Conservation (phyloP, 441 rosid genomes). For the Pelargonium citronellum region DNA sequence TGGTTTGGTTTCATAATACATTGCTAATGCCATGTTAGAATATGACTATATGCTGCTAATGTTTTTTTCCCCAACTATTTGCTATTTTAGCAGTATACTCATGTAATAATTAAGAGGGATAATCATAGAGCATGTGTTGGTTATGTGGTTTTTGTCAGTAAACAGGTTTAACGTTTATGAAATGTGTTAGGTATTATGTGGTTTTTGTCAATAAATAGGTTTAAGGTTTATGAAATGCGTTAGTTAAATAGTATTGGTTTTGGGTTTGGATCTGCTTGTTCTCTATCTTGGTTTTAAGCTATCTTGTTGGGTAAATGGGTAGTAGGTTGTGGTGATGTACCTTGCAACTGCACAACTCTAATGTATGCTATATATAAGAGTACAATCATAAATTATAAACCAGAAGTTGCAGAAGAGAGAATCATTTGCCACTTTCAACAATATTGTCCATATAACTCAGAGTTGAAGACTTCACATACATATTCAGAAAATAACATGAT, state of each 20-base stretch:
- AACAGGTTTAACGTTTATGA: background rate
- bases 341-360: background rate
- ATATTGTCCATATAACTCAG: background rate
- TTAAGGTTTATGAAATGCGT: background rate
- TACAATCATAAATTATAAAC: background rate
- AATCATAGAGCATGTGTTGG: background rate
- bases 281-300: background rate
- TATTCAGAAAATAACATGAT: background rate
- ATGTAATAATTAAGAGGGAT: background rate
- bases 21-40: no score
- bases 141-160: background rate
- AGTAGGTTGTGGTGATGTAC: background rate
- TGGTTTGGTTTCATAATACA: no score
- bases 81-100: background rate
- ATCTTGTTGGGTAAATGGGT: background rate
- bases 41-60: background rate
- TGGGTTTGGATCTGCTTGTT: background rate
- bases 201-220: background rate
- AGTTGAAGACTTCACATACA: background rate
- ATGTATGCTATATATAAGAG: no score
- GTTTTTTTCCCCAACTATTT: background rate
- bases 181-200: background rate
- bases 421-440: background rate
- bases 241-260: background rate
- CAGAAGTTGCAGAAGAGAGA: background rate